Percentiles rank a stretch among this genome's conserved stretches.
phyloP scores from a whole-genome alignment of 352 stramenopile genomes.

The Globisporangium radiosum region DNA sequence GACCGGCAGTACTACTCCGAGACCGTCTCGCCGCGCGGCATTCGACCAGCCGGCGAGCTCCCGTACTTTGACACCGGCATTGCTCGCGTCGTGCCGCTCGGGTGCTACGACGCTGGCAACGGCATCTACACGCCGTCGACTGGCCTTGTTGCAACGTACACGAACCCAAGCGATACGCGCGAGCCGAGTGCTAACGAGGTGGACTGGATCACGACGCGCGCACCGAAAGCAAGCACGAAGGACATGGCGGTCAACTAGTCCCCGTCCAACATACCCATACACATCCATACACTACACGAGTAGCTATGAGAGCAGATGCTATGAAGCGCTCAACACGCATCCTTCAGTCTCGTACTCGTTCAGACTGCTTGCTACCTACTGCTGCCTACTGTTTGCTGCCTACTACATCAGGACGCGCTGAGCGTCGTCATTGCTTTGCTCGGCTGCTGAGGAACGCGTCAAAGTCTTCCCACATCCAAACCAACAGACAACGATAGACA shows the following conservation, averaged over 20 bases:
- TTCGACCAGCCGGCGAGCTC: constrained; percentile 48
- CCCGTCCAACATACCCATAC: background rate
- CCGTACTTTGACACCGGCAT: constrained; percentile 72
- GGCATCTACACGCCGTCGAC: constrained; percentile 67
- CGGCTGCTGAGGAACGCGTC: constrained; percentile 39
- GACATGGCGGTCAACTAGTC: constrained; percentile 54
- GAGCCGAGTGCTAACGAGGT: constrained; percentile 44
- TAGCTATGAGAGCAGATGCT: background rate
- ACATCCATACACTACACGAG: background rate
- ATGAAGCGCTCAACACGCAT: background rate
- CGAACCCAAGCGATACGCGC: constrained; percentile 46
- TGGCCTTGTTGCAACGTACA: constrained; percentile 38
- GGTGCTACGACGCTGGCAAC: constrained; percentile 70
- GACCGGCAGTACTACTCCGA: constrained; percentile 72
- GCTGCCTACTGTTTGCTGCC: background rate
- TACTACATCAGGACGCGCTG: background rate
- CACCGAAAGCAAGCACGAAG: constrained; percentile 65
- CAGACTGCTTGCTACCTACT: background rate
- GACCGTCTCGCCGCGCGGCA: constrained; percentile 41
- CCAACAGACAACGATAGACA: background rate
- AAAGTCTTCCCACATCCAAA: constrained; percentile 25
- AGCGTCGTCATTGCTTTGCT: constrained; percentile 12
- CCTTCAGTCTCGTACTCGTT: background rate
- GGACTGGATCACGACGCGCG: constrained; percentile 50
- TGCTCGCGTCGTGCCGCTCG: constrained; percentile 52